Conservation (phyloP, 257 asterid species). For the Oldenlandia corymbosa region DNA sequence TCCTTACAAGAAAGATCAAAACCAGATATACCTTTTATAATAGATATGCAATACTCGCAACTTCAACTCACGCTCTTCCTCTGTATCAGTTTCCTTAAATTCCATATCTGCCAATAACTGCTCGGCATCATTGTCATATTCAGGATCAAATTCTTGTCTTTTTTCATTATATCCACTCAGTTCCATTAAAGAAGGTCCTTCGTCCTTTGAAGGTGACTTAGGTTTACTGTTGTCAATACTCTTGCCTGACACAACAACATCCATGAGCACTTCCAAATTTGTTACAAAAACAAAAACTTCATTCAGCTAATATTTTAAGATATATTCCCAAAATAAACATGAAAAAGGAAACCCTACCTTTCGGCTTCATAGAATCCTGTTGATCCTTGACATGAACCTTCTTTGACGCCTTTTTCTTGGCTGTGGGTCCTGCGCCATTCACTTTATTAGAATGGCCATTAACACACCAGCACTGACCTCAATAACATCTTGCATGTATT, state of each 20-base stretch:
- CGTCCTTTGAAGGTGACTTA: slow-evolving; percentile 42
- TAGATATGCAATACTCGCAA: slow-evolving; percentile 66
- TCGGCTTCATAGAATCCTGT: slow-evolving; percentile 46
- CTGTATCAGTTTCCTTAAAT: slow-evolving; percentile 75
- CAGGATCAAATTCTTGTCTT: slow-evolving; percentile 78
- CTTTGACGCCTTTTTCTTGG: slow-evolving; percentile 50
- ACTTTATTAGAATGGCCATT: slow-evolving; percentile 15
- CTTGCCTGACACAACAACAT: slow-evolving; percentile 44
- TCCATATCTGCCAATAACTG: slow-evolving; percentile 85
- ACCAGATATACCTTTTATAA: slow-evolving; percentile 55
- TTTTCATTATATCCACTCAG: slow-evolving; percentile 69
- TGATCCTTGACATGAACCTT: slow-evolving; percentile 52
- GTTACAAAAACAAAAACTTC: not conserved
- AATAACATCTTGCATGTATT: not conserved
- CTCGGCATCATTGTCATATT: slow-evolving; percentile 90
- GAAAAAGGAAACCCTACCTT: slow-evolving; percentile 42
- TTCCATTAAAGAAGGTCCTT: slow-evolving; percentile 57
- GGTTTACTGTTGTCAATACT: slow-evolving; percentile 59
- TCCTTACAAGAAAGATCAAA: not conserved
- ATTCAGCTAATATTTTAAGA: not conserved
- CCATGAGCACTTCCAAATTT: slow-evolving; percentile 19
- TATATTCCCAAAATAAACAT: not conserved
- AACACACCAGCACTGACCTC: slow-evolving; percentile 10
- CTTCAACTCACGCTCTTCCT: slow-evolving; percentile 70
- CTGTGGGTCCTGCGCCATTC: slow-evolving; percentile 47